phyloP scores from a whole-genome alignment of 1,284 basidiomycete genomes.

The Trichosporon asahii region DNA sequence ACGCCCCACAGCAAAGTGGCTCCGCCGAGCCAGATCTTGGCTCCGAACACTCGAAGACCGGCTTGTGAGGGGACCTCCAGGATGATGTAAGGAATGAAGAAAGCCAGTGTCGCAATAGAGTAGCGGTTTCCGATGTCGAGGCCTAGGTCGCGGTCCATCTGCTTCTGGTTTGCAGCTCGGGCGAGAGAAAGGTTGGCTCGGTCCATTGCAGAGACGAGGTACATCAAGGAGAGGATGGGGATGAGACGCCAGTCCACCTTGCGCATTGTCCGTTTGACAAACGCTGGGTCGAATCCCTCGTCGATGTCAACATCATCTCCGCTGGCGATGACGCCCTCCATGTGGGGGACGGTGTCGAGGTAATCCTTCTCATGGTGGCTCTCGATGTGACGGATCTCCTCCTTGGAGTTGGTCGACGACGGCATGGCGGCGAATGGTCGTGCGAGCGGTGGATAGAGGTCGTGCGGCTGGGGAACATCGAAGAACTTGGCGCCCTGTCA shows the following conservation, averaged over 20 bases:
- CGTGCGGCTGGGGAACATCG: not conserved
- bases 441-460: not conserved
- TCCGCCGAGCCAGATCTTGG: slow-evolving; percentile 14
- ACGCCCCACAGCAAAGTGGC: slow-evolving; percentile 44
- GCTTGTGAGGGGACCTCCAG: slow-evolving; percentile 38
- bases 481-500: not conserved
- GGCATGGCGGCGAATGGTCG: not conserved
- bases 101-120: slow-evolving; percentile 1
- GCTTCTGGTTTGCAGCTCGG: slow-evolving; percentile 24
- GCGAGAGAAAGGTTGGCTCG: slow-evolving; percentile 42
- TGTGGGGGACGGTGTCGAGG: not conserved
- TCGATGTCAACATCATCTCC: slow-evolving; percentile 21
- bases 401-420: slow-evolving; percentile 11
- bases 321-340: not conserved
- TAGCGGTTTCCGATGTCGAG: not conserved
- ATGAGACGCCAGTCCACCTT: slow-evolving; percentile 22
- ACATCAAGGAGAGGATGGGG: slow-evolving; percentile 11
- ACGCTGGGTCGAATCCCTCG: slow-evolving; percentile 12
- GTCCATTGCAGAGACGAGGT: not conserved
- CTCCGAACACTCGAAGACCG: slow-evolving; percentile 27
- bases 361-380: not conserved
- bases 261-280: slow-evolving; percentile 15
- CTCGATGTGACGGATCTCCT: slow-evolving; percentile 14
- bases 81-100: slow-evolving; percentile 38
- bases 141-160: slow-evolving; percentile 30